Percentiles rank a stretch among this genome's conserved stretches.
Conservation (phyloP, 2,329 filamentous ascomycete species). For the Fusarium domesticum region DNA sequence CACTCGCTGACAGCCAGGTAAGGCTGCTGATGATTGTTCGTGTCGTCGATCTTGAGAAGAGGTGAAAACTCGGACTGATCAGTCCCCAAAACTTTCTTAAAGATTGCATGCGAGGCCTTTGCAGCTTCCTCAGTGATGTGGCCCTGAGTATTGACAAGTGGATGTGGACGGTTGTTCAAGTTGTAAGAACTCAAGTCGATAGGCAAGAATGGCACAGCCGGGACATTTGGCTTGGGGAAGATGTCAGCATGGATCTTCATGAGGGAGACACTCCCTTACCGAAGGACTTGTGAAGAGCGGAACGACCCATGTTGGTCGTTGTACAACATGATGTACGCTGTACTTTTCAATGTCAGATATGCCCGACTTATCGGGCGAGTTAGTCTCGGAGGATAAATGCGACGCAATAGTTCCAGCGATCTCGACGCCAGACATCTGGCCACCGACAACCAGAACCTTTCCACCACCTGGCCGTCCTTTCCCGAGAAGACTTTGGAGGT, state of each 20-base stretch:
- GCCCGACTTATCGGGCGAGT: conserved; percentile 46
- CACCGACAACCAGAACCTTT: conserved; percentile 72
- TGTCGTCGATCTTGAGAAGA: conserved; percentile 38
- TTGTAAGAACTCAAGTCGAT: conserved; percentile 73
- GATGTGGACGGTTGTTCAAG: conserved; percentile 56
- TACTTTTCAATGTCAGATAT: conserved; percentile 48
- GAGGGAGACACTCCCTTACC: conserved; percentile 31
- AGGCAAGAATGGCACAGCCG: conserved; percentile 63
- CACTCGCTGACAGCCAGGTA: conserved; percentile 68
- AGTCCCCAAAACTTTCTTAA: conserved; percentile 46
- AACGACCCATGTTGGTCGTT: conserved; percentile 70
- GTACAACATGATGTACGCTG: conserved; percentile 65
- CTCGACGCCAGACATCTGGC: conserved; percentile 80
- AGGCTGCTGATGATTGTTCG: conserved; percentile 50
- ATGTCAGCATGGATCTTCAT: neutral
- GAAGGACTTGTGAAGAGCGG: conserved; percentile 56
- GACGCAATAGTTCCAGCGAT: conserved; percentile 69
- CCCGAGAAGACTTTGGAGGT: conserved; percentile 48
- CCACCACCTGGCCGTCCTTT: conserved; percentile 40
- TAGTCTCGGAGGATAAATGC: conserved; percentile 62
- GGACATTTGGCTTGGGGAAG: conserved; percentile 38
- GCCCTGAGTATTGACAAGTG: conserved; percentile 62
- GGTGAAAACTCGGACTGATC: conserved; percentile 53
- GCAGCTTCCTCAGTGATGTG: conserved; percentile 60
- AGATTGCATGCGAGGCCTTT: conserved; percentile 50